Base-by-base conservation (phyloP, 1,284 basidiomycete genomes). In the Ganoderma leucocontextum region DNA sequence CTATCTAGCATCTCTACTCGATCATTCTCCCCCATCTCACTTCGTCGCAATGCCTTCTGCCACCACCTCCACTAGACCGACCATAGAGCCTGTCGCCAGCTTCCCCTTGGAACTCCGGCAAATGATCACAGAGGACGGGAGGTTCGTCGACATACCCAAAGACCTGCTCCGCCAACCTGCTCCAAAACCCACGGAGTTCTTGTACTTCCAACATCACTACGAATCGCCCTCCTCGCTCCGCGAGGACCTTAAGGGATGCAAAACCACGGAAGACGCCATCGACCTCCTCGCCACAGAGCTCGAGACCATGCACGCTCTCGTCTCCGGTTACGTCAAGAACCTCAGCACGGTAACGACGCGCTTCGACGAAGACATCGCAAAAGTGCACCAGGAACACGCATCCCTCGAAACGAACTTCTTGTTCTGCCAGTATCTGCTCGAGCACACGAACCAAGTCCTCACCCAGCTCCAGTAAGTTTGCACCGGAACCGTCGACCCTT, bases 141-240 rank as follows among this genome's bases (percentile, higher is more conserved):
- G 52, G 42, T 62, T 72, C 58, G 55, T 68, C 22, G 71, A 72
- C 67, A 60, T 70, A 22, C 67, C 71, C 0, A 12, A 19, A 8
- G 59, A 58, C n/a, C 41, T 70, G 39, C 69, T 72, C 63, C 36
- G 29, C 39, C 41, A 60, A 9, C 67, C 69, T 2, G 36, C 69
- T 17, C 69, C 65, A 1, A 68, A 65, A 17, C 71, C 69, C 13
- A 12, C n/a, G 58, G 62, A 72, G 22, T 67, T 70, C 58, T 49
- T 72, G 2, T 61, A 72, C 65, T 69, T 72, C 60, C 67, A 70
- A 60, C 69, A 69, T 59, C 49, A 70, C 67, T 70, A 64, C 49
- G 39, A 41, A 15, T 44, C 33, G 2, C 36, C 52, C 8, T 52
- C 59, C 15, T 49, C 61, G 6, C 29, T 47, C 17, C 52, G 63